Base-by-base conservation (phyloP, 2,329 filamentous ascomycete genomes). In the Samsoniella hepiali region DNA sequence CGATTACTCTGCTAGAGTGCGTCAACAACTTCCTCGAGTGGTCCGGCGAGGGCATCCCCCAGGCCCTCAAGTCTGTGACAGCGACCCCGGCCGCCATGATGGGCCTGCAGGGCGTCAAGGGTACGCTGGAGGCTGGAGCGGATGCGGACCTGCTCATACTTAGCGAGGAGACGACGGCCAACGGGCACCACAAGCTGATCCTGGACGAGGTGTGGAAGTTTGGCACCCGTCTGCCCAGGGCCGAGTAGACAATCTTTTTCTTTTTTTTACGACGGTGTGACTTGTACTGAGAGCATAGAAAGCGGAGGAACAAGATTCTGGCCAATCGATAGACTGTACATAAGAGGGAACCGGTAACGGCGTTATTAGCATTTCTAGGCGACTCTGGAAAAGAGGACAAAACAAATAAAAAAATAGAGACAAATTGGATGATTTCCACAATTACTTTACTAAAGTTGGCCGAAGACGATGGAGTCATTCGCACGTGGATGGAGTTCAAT, bases 191-290 rank as follows among this genome's bases (percentile, higher is more conserved):
- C 65, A 81, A 80, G 64, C 76, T 94, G 47, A 78, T 83, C 11
- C 80, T 93, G n/a, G 88, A 91, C 65, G 84, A 91, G 75, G 89
- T 92, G 27, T 93, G 89, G 90, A 93, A 93, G 76, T 91, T 91
- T 78, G 90, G 90, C 6, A 76, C 76, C 42, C 78, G 80, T 67
- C 81, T 89, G 29, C 70, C 70, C 59, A 69, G 68, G 44, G 63
- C 69, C 29, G 66, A 68, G 51, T 42, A 32, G 44, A 62, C n/a
- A 44, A 15, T 3, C 6, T 29, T n/a, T 38, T 22, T 22, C 22
- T 22, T 22, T 22, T 22, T 45, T 15, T 5, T 5, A 27, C n/a
- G 32, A 7, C 50, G 13, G 27, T 31, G 15, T 56, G 22, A 32
- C 44, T 44, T 50, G 63, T 61, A 61, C 8, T 57, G 38, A 8